Evolutionary conservation across 208 protist species (phyloP), one percentile per base, ranked within the genome.

Genomic region (Angomonas ambiguus): DNA sequence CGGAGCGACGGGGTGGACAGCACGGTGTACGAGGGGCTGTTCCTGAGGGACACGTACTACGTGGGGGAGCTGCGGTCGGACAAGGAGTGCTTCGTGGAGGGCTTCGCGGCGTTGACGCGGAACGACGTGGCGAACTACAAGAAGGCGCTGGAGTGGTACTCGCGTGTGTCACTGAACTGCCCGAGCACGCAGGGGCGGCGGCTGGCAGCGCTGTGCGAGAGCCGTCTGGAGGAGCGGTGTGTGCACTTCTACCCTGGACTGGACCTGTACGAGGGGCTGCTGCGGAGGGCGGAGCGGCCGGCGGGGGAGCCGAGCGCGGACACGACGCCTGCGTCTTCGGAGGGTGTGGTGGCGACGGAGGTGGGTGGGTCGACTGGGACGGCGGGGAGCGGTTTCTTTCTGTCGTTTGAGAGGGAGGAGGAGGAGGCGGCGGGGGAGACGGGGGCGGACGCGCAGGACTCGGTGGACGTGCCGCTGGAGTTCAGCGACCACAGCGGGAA

Each of bases 101-200:
- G 5, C 49, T 18, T 27, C n/a, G 5, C 24, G 49, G 84, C 74
- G 22, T 80, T 91, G 51, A 77, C 78, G 8, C 72, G 72, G 18
- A 87, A 85, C 80, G 75, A 81, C 67, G 72, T 73, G 55, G 84
- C 78, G 22, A 68, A 77, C 35, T 91, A 91, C 70, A 65, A 67
- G 35, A 33, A 61, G 30, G 74, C 78, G 13, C 65, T 72, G 5
- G 13, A 65, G n/a, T 31, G 63, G 41, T 76, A 71, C 42, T 25
- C 28, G 20, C 59, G 55, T 11, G 48, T 79, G 5, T 18, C 25
- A 20, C 60, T 5, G 45, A 5, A 13, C 8, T 25, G 62, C 11
- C 62, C 56, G 24, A 53, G 77, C 28, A 20, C 8, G 33, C 78
- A 80, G 51, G 60, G 31, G 24, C 59, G 62, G 41, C 74, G 74